Percentiles rank a stretch among this genome's conserved stretches.
Evolutionary conservation across 495 filamentous ascomycete species (phyloP).

Genomic region (Xylaria grammica): DNA sequence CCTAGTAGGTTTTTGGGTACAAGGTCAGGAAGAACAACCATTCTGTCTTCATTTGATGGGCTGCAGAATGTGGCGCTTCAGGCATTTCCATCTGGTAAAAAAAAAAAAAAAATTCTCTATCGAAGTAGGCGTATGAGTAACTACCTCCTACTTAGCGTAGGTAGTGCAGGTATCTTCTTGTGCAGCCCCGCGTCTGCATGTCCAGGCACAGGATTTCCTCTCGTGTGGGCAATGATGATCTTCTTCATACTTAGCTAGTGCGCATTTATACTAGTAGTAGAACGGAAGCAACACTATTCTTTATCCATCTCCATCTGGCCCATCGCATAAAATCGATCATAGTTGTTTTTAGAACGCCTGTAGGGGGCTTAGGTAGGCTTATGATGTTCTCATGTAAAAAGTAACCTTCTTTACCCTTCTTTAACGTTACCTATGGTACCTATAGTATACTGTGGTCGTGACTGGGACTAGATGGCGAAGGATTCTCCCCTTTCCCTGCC

Average conservation of each 20-base stretch:
- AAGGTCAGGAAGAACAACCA: too few relatives aligned
- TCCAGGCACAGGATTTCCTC: neutral
- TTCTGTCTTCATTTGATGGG: slow-evolving; percentile 12
- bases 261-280: neutral
- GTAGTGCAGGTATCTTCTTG: neutral
- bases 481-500: slow-evolving; percentile 18
- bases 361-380: too few relatives aligned
- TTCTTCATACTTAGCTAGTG: neutral
- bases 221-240: neutral
- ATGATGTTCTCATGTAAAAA: too few relatives aligned
- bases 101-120: too few relatives aligned
- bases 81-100: slow-evolving; percentile 3
- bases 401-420: too few relatives aligned
- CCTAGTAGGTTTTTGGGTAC: too few relatives aligned
- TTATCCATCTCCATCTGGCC: neutral
- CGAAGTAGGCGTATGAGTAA: slow-evolving; percentile 8
- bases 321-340: neutral
- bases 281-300: slow-evolving; percentile 1
- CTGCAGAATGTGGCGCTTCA: slow-evolving; percentile 15
- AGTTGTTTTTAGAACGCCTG: neutral
- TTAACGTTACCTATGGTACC: neutral
- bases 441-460: slow-evolving; percentile 2
- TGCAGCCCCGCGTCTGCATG: slow-evolving; percentile 12
- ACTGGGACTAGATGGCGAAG: slow-evolving; percentile 18
- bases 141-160: too few relatives aligned